Percentiles rank a stretch among this genome's conserved stretches.
Conservation (phyloP, 2,329 filamentous ascomycete species). For the Xylaria sp. region DNA sequence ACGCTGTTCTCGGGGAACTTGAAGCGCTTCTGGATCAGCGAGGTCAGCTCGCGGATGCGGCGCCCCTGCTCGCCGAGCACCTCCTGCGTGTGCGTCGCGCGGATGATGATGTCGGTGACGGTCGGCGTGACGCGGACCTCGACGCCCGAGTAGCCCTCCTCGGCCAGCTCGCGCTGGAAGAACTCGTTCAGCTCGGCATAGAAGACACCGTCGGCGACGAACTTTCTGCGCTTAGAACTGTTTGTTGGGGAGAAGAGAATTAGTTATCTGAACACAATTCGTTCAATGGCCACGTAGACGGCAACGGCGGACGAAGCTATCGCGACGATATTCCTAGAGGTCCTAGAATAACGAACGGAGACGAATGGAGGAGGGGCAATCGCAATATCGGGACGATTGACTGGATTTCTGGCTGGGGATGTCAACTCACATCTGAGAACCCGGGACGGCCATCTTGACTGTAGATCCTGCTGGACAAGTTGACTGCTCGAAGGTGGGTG, state of each 20-base stretch:
- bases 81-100: constrained; percentile 99
- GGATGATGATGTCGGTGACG: constrained; percentile 99
- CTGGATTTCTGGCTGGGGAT: background rate
- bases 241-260: constrained; percentile 24
- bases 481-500: constrained; percentile 42
- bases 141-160: constrained; percentile 99
- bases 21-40: constrained; percentile 99
- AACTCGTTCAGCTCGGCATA: constrained; percentile 99
- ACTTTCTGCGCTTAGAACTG: constrained; percentile 92
- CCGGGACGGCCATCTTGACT: constrained; percentile 63
- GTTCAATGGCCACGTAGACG: no score
- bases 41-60: constrained; percentile 99
- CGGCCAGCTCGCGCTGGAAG: constrained; percentile 99
- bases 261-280: no score
- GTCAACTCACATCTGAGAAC: constrained; percentile 62
- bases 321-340: constrained; percentile 7
- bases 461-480: constrained; percentile 35
- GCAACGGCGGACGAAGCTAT: no score
- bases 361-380: constrained; percentile 4
- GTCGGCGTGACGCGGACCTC: constrained; percentile 99
- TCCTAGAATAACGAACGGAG: constrained; percentile 12
- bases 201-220: constrained; percentile 98
- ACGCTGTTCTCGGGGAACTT: constrained; percentile 99
- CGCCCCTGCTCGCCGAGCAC: constrained; percentile 99
- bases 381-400: background rate